These are phyloP conservation scores for Phlebiopsis gigantea DNA, from an alignment of 768 basidiomycete genomes.

Conservation along the genomic window DNA sequence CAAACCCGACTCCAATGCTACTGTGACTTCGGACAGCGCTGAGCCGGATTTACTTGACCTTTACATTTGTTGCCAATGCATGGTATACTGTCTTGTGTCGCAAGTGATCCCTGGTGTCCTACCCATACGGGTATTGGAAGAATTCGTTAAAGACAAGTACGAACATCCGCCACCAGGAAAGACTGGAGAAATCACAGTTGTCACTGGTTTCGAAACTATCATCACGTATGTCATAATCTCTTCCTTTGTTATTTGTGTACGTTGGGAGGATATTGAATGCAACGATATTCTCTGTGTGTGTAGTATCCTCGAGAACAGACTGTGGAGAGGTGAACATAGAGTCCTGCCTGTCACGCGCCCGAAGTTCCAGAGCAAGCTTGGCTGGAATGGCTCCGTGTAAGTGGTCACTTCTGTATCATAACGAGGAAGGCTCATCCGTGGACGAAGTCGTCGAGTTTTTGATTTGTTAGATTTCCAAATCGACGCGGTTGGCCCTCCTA, in stretches of 20 bases:
- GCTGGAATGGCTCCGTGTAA: slow-evolving; percentile 59
- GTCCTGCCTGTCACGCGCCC: slow-evolving; percentile 46
- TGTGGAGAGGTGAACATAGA: slow-evolving; percentile 68
- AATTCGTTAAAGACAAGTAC: slow-evolving; percentile 56
- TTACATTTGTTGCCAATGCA: slow-evolving; percentile 84
- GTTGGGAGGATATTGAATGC: slow-evolving; percentile 1
- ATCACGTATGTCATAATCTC: slow-evolving; percentile 44
- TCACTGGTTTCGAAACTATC: slow-evolving; percentile 60
- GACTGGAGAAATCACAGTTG: slow-evolving; percentile 48
- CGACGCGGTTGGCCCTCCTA: slow-evolving; percentile 7
- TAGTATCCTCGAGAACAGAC: slow-evolving; percentile 69
- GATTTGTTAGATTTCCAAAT: slow-evolving; percentile 34
- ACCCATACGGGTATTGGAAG: slow-evolving; percentile 54
- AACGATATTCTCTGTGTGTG: slow-evolving; percentile 1
- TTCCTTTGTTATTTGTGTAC: neutral
- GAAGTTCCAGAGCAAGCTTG: slow-evolving; percentile 59
- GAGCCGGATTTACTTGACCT: slow-evolving; percentile 62
- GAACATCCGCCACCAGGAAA: slow-evolving; percentile 54
- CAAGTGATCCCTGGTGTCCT: slow-evolving; percentile 71
- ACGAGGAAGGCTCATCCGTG: neutral
- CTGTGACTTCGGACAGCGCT: slow-evolving; percentile 32
- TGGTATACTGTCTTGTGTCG: slow-evolving; percentile 66
- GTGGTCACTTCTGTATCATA: slow-evolving; percentile 20
- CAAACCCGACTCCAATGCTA: slow-evolving; percentile 28
- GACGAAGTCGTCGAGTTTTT: slow-evolving; percentile 37